phyloP scores from a whole-genome alignment of 768 basidiomycete species.

The Mycena alexandri region DNA sequence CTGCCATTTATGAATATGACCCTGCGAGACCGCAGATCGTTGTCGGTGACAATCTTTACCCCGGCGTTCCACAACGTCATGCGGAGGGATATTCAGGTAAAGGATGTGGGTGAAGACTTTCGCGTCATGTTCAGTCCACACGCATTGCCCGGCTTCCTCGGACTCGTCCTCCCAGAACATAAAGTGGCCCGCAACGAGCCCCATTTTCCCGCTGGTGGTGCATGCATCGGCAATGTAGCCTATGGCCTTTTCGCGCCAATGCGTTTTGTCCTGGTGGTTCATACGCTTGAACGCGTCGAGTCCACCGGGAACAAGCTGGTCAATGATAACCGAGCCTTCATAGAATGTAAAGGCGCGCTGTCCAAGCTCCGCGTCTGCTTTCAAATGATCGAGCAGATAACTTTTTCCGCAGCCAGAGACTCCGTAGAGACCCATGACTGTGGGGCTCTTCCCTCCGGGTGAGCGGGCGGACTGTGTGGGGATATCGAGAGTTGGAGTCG shows the following conservation, averaged over 20 bases:
- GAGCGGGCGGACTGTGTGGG: conserved; percentile 4
- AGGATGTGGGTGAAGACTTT: conserved; percentile 39
- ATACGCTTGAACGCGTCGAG: conserved; percentile 40
- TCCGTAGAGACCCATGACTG: conserved; percentile 41
- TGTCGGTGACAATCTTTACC: conserved; percentile 30
- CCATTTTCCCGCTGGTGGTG: conserved; percentile 34
- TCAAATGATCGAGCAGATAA: conserved; percentile 33
- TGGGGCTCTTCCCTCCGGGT: conserved; percentile 22
- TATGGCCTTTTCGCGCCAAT: conserved; percentile 38
- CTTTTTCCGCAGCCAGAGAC: conserved; percentile 41
- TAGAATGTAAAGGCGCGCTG: conserved; percentile 35
- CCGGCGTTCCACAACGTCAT: conserved; percentile 35
- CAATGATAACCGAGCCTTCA: conserved; percentile 40
- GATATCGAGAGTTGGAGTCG: not conserved
- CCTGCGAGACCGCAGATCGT: conserved; percentile 34
- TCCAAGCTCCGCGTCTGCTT: conserved; percentile 24
- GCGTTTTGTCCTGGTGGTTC: conserved; percentile 30
- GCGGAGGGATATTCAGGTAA: conserved; percentile 38
- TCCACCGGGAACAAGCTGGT: conserved; percentile 39
- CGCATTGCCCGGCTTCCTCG: conserved; percentile 31
- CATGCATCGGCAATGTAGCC: conserved; percentile 35
- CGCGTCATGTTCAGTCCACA: conserved; percentile 38
- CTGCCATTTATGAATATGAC: conserved; percentile 41
- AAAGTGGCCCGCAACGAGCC: conserved; percentile 41
- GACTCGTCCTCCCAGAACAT: conserved; percentile 39